Evolutionary conservation across 495 filamentous ascomycete genomes (phyloP), one percentile per base, ranked within the genome.

Genomic region (Tuber indicum): DNA sequence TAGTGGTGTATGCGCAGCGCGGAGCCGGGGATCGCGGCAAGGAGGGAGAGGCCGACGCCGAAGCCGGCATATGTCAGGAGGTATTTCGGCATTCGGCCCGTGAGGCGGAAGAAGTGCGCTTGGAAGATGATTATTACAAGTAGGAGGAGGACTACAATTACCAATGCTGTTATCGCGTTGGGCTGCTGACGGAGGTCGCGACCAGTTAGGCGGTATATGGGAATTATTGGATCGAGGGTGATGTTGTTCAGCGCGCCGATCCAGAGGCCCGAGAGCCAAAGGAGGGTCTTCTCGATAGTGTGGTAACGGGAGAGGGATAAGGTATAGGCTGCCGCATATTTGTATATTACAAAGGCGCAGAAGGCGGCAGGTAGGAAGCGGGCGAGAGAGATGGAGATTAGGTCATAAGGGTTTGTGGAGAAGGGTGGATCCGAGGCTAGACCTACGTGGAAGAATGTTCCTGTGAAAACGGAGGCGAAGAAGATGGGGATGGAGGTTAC

Each of bases 1-100:
- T 99, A 99, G 82, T 99, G 96, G 81, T 98, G 96, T 75, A 98
- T 94, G 17, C 96, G 89, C 72, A 99, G 88, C 71, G 89, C 91
- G n/a, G 97, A 90, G n/a, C 89, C 89, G 0, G 96, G 94, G 17
- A 97, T 85, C 0, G 89, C 87, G 0, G 94, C 86, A 75, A 93
- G 84, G 70, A 92, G 73, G 6, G 89, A 83, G 26, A 93, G 87
- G 0, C 86, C 84, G 0, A 85, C 81, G 72, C 91, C 87, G 43
- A 92, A 86, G 16, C 88, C 78, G 5, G 81, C 83, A 82, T 98
- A 99, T 14, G 98, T 86, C 71, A 88, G 89, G 21, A 96, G 86
- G 81, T 92, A 94, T 23, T 85, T 86, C 1, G 91, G 87, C 70
- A 97, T 86, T 16, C 91, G 86, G 0, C 89, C 92, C 71, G 93